Evolutionary conservation across 116 monocot species (phyloP), one percentile per base, ranked within the genome.

Genomic region (Thalassia testudinum): DNA sequence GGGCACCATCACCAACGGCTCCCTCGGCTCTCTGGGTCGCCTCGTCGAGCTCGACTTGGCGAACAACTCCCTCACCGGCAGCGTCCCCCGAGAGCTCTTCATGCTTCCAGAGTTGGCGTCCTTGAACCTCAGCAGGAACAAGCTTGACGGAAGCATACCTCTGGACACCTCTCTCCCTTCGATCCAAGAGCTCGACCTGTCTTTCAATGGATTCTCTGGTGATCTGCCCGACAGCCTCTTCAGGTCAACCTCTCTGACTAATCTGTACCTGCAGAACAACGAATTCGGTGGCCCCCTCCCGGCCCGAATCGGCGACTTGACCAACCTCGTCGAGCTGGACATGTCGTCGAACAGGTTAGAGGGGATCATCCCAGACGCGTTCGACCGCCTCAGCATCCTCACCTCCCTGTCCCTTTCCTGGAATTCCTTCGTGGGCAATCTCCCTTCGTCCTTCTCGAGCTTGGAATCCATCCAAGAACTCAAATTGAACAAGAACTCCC

Each of bases 211-310:
- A 7, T 71, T 91, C 60, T 60, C 48, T 28, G 80, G 76, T 23
- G 67, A 50, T 27, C 78, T 69, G 27, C 85, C 81, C 8, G 75
- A 70, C 43, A 81, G 81, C 68, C n/a, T 90, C n/a, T 90, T 84
- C 75, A 50, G 44, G 47, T 65, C 80, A 27, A 27, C 75, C 24
- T 72, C 67, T 23, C 56, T 90, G 60, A 64, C 22, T 26, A 49
- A 29, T 3, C 37, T 84, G 26, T 64, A 40, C 22, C 27, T 90
- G 43, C 64, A 78, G 58, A 62, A 62, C n/a, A 91, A 91, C 50
- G 28, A 28, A 24, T 59, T 91, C 2, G 60, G 61, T 6, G 82
- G 82, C 6, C 13, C 45, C 11, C 48, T 82, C 59, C 70, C 62
- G 56, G 15, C 68, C 37, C 52, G 63, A 21, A 66, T 85, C 26